Base-by-base conservation (phyloP, 1,139 yeast genomes). In the Pichia kudriavzevii region DNA sequence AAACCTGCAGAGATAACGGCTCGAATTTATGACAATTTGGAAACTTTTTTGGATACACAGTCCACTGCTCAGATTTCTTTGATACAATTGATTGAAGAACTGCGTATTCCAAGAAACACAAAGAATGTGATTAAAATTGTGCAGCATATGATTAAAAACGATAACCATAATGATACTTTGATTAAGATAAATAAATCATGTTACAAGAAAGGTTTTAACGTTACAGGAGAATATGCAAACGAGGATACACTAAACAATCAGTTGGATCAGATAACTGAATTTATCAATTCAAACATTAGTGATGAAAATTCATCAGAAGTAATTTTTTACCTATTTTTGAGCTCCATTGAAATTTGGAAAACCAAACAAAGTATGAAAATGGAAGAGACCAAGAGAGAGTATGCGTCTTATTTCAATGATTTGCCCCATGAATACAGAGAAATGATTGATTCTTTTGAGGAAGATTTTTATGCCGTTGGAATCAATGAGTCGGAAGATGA, bases 81-180 rank as follows among this genome's bases (percentile, higher is more conserved):
- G 18, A 24, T 29, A 10, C 35, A 34, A 15, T 12, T 38, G n/a
- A 22, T 33, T 10, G n/a, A 13, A 10, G 23, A 31, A 4, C 25
- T 38, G 22, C 31, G 32, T 17, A 31, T 38, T 14, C 41, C 41
- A 5, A 30, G 38, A 31, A 35, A 33, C 14, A 31, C 34, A 10
- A 33, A 34, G 17, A 38, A 38, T 22, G 32, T 34, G 4, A 32
- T 25, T 7, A 38, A 35, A 21, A 38, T 35, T 23, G 36, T 38
- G 6, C 30, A 28, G 36, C 59, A 66, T 16, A 69, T 75, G 78
- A 42, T 75, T 18, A 60, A 57, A 3, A 79, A 75, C 31, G 26
- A 36, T 26, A 19, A 28, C 5, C n/a, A n/a, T n/a, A n/a, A n/a
- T n/a, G n/a, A n/a, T n/a, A n/a, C n/a, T n/a, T n/a, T n/a, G n/a